These are phyloP conservation scores for Apium graveolens DNA, from an alignment of 129 eudicot genomes.

Conservation along the genomic window DNA sequence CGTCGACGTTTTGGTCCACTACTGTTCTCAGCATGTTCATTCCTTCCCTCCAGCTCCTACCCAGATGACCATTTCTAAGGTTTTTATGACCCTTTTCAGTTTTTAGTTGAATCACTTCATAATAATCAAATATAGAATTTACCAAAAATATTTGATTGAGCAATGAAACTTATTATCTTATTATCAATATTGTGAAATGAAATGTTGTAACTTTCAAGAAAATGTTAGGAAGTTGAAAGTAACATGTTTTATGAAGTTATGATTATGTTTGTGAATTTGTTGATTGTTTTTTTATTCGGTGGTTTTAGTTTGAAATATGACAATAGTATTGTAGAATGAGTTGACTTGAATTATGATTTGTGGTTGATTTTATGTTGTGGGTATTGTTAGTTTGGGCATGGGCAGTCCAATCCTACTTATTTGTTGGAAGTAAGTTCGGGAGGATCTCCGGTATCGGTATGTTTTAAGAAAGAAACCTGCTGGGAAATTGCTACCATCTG, in stretches of 20 bases:
- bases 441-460: conserved; percentile 43
- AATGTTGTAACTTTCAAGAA: background rate
- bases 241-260: background rate
- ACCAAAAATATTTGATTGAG: too few relatives aligned
- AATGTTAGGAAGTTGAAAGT: background rate
- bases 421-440: conserved; percentile 56
- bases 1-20: conserved; percentile 42
- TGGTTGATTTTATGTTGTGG: background rate
- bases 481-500: conserved; percentile 82
- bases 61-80: conserved; percentile 55
- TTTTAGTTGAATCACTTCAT: background rate
- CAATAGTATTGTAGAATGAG: background rate
- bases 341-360: background rate
- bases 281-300: background rate
- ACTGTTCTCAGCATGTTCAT: conserved; percentile 50
- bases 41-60: conserved; percentile 66
- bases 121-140: background rate
- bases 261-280: background rate
- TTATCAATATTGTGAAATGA: too few relatives aligned
- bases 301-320: background rate
- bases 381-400: conserved; percentile 77
- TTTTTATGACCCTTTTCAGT: background rate
- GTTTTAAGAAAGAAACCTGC: conserved; percentile 94
- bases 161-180: too few relatives aligned
- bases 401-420: conserved; percentile 93